Evolutionary conservation across 495 filamentous ascomycete genomes (phyloP), one percentile per base, ranked within the genome.

Genomic region (Xylaria scruposa): DNA sequence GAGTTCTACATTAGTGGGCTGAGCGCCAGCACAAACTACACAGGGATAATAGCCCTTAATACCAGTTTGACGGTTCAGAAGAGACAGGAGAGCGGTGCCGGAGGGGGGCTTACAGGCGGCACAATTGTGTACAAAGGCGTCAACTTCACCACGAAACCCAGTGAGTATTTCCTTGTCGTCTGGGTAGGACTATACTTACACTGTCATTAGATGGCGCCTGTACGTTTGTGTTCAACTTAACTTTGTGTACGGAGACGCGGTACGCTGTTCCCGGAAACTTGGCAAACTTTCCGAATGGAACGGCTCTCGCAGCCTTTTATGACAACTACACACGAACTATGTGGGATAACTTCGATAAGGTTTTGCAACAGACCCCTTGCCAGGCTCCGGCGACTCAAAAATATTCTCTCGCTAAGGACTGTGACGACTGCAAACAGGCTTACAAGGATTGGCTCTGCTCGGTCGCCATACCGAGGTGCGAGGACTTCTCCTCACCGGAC

Each of bases 371-470:
- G 80, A 86, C 95, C 66, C 90, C 93, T 51, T 99, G 96, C 86
- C 87, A 95, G 73, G 91, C 94, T 31, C 85, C 87, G 4, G 81
- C 87, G 29, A 83, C 77, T 12, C 82, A 85, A 63, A 88, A 90
- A 73, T 99, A 95, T 83, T 97, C 94, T 1, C 89, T 98, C 42
- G 91, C 89, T 0, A 86, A 89, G 31, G 87, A 79, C 76, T 99
- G 96, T 83, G 75, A 75, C 31, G 88, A 94, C 82, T 99, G 96
- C 81, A 89, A 85, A 9, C 70, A 73, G 2, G 93, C 93, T 7
- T 99, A 99, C 84, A 97, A 93, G 78, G 81, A 90, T 73, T 99
- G 96, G 96, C 90, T 99, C 51, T 99, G 96, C 83, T 89, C 93
- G 60, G 95, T 98, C 44, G 91, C 88, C 17, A 96, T 99, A 74